A percentile compares a stretch with the other conserved stretches of the same genome.
Conservation (phyloP, 1,284 basidiomycete genomes). For the Marasmius oreades region DNA sequence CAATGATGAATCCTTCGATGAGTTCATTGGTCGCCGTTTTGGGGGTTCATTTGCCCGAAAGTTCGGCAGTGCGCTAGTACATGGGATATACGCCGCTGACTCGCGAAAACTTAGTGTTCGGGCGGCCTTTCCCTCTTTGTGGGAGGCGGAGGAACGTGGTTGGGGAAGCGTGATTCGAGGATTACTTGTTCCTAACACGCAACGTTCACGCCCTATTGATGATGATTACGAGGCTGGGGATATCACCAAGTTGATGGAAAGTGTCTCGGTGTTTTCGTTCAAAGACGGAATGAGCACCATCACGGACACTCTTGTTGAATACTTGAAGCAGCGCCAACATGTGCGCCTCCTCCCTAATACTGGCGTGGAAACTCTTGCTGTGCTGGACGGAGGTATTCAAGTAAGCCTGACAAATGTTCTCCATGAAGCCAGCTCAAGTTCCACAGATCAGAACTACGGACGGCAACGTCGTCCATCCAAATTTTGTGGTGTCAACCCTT, state of each 20-base stretch:
- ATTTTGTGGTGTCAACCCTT: constrained; percentile 67
- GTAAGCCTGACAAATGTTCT: constrained; percentile 26
- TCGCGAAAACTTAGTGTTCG: constrained; percentile 58
- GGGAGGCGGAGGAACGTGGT: constrained; percentile 63
- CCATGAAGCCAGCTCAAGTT: not conserved
- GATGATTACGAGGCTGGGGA: constrained; percentile 49
- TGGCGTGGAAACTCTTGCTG: constrained; percentile 34
- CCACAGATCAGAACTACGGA: constrained; percentile 41
- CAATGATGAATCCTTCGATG: constrained; percentile 80
- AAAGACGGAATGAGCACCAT: constrained; percentile 75
- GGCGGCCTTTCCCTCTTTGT: constrained; percentile 74
- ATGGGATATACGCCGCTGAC: constrained; percentile 17
- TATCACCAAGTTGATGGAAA: constrained; percentile 50
- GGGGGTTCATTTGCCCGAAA: constrained; percentile 69
- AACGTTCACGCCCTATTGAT: constrained; percentile 20
- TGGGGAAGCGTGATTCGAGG: constrained; percentile 70
- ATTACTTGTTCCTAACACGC: constrained; percentile 35
- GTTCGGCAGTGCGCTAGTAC: constrained; percentile 35
- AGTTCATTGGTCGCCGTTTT: constrained; percentile 77
- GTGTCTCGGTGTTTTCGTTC: constrained; percentile 78
- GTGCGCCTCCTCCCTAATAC: constrained; percentile 56
- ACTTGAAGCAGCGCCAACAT: constrained; percentile 46
- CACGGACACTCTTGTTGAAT: constrained; percentile 49
- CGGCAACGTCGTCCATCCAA: constrained; percentile 37
- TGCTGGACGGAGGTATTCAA: constrained; percentile 37